Percentiles rank a stretch among this genome's conserved stretches.
Conservation (phyloP, 164 flowering plant species). For the Chimonanthus praecox region DNA sequence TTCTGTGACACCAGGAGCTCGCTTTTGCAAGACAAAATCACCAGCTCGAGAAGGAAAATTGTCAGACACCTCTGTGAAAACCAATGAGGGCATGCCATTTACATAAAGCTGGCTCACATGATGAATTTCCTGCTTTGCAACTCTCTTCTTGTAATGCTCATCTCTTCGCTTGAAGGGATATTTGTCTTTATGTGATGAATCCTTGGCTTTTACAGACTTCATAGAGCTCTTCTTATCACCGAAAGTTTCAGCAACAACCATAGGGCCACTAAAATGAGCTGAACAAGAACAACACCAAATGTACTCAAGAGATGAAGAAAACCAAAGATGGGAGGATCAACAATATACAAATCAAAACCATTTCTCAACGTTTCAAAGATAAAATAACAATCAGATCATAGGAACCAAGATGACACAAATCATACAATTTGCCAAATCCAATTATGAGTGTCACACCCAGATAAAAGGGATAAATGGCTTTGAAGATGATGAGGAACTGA, state of each 20-base stretch:
- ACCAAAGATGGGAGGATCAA: not conserved
- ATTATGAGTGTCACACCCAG: too few species aligned
- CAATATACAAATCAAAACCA: not conserved
- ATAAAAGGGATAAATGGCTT: too few species aligned
- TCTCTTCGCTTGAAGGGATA: constrained; percentile 75
- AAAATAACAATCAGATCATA: too few species aligned
- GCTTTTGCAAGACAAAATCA: too few species aligned
- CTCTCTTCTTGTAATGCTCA: constrained; percentile 29
- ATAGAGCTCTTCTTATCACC: constrained; percentile 48
- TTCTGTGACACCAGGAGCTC: not conserved
- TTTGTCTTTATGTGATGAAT: constrained; percentile 55
- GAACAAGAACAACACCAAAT: constrained; percentile 5
- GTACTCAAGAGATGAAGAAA: not conserved
- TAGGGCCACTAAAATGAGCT: constrained; percentile 96
- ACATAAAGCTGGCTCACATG: constrained; percentile 24
- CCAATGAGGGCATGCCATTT: constrained; percentile 18
- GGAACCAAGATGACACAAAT: too few species aligned
- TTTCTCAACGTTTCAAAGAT: not conserved
- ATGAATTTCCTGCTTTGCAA: not conserved
- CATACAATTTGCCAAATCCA: too few species aligned
- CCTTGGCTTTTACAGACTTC: constrained; percentile 59
- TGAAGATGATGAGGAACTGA: too few species aligned
- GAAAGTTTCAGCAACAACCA: constrained; percentile 80
- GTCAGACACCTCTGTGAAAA: constrained; percentile 24
- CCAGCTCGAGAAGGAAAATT: constrained; percentile 4